Base-by-base conservation (phyloP, 768 basidiomycete species). In the Porpolomopsis calyptriformis region DNA sequence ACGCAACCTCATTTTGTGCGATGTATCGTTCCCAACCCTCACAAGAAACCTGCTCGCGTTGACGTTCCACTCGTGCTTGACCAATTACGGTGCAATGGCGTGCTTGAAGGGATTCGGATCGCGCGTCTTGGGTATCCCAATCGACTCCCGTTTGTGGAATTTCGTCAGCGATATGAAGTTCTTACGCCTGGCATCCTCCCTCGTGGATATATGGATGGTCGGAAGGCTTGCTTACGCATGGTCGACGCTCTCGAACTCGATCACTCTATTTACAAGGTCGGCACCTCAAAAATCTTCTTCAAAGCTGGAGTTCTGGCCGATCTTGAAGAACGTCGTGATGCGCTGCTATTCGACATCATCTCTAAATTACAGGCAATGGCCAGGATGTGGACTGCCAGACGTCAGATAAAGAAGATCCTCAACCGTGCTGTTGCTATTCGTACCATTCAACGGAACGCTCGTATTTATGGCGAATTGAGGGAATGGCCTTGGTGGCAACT, bases 401-500 rank as follows among this genome's bases (percentile, higher is more conserved):
- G 96, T 48, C 87, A 93, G 60, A 88, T 96, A 68, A 86, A 82
- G 70, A 98, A 98, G 70, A 77, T 96, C 40, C 72, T 98, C 40
- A 91, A 97, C 57, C 82, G 96, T 38, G 91, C 92, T 1, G 70
- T 82, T 33, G 92, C 96, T 4, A 80, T 93, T 34, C 77, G 87
- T 38, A 93, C 88, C 1, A 92, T 98, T 50, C 96, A 98, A 59
- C 76, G 82, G 37, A 99, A 99, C 59, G 94, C 94, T 2, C 72
- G 91, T 18, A 73, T 96, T 18, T 98, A 98, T 58, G 81, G 83
- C 5, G 83, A 89, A 46, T 71, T 99, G 23, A 74, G 80, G 38
- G 89, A 94, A 43, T 98, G 96, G 96, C 92, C 94, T 1, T 98
- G 96, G 96, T 99, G 96, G 96, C 86, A 92, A 51, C 72, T 98